A percentile compares a stretch with the other conserved stretches of the same genome.
Conservation (phyloP, 176 grass and related monocot genomes). For the Ensete glaucum region DNA sequence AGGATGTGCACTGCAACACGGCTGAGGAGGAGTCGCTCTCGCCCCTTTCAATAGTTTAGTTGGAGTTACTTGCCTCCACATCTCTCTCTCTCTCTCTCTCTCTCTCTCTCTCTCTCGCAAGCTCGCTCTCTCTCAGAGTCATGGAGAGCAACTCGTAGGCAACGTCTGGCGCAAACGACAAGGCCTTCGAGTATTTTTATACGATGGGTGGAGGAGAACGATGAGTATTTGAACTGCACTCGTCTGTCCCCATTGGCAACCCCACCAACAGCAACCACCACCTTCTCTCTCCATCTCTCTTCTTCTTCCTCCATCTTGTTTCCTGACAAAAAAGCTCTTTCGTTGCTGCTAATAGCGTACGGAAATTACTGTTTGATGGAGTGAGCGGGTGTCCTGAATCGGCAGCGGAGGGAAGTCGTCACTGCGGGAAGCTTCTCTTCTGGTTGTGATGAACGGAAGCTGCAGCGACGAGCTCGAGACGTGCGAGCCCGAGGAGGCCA, state of each 20-base stretch:
- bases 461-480: constrained; percentile 45
- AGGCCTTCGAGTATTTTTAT: background rate
- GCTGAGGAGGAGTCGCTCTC: background rate
- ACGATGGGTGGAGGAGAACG: background rate
- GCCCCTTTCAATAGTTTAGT: constrained; percentile 7
- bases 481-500: constrained; percentile 57
- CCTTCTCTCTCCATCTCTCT: background rate
- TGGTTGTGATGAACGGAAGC: constrained; percentile 35
- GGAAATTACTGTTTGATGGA: too few species aligned
- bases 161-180: constrained; percentile 7
- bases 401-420: too few species aligned
- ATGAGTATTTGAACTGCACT: constrained; percentile 8
- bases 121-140: background rate
- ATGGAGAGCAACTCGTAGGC: background rate
- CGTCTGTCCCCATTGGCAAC: constrained; percentile 42
- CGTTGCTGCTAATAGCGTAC: too few species aligned
- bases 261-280: background rate
- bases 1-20: background rate
- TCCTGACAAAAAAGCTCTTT: background rate
- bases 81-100: constrained; percentile 2
- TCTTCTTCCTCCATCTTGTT: too few species aligned
- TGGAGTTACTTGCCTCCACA: constrained; percentile 1
- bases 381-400: too few species aligned
- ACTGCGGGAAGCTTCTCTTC: too few species aligned
- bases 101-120: background rate